These are phyloP conservation scores for Nigrospora oryzae DNA, from an alignment of 2,329 filamentous ascomycete species.

Conservation along the genomic window DNA sequence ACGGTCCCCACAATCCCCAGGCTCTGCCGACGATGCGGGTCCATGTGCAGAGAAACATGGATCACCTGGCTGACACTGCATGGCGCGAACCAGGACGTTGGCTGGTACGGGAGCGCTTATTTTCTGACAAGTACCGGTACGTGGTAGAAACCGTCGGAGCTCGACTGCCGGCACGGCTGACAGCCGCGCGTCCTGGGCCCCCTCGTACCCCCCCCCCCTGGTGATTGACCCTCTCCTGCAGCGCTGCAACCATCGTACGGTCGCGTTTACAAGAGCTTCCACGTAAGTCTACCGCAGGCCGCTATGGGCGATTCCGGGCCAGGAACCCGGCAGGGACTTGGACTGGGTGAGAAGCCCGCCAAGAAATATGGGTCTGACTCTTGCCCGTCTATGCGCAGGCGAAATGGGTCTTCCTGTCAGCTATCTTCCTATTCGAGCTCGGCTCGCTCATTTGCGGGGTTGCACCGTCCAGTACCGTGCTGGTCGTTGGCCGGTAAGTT, in stretches of 20 bases:
- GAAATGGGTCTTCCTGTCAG: constrained; percentile 18
- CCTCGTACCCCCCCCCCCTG: too few relatives aligned
- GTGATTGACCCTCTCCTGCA: constrained; percentile 7
- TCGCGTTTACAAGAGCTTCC: constrained; percentile 30
- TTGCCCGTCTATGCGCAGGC: neutral
- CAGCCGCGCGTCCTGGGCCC: too few relatives aligned
- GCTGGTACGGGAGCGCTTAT: constrained; percentile 30
- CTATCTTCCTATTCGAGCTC: constrained; percentile 4
- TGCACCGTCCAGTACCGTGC: constrained; percentile 12
- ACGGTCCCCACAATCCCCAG: too few relatives aligned
- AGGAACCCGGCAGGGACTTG: too few relatives aligned
- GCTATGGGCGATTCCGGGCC: too few relatives aligned
- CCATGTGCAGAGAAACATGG: too few relatives aligned
- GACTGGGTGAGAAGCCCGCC: too few relatives aligned
- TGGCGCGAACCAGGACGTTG: constrained; percentile 24
- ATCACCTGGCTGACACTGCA: too few relatives aligned
- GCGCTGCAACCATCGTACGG: constrained; percentile 27
- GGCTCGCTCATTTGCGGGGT: constrained; percentile 9
- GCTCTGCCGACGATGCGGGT: too few relatives aligned
- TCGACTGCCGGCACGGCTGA: too few relatives aligned
- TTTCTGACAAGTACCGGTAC: constrained; percentile 27
- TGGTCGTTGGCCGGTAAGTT: constrained; percentile 16
- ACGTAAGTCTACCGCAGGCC: constrained; percentile 12
- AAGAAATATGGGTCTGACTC: too few relatives aligned
- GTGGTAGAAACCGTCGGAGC: too few relatives aligned